Conservation (phyloP, 2,329 filamentous ascomycete species). For the Colletotrichum sp. region DNA sequence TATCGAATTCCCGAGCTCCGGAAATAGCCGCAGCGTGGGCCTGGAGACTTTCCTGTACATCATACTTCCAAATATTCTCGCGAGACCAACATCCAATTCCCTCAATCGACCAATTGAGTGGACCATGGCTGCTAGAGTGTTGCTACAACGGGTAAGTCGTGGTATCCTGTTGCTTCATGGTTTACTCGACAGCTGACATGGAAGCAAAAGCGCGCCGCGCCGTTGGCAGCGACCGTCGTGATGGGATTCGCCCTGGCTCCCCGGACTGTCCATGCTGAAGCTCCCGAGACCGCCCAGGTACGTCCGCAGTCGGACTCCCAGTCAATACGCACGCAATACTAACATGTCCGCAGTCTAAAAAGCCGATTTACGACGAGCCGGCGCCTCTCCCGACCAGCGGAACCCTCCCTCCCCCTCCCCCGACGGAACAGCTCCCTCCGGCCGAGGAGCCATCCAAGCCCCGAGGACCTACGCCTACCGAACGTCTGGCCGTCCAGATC, state of each 20-base stretch:
- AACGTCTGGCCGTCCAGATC: slow-evolving; percentile 85
- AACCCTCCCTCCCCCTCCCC: slow-evolving; percentile 33
- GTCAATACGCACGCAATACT: neutral
- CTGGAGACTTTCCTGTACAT: slow-evolving; percentile 15
- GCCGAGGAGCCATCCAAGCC: slow-evolving; percentile 31
- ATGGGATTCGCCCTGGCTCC: slow-evolving; percentile 54
- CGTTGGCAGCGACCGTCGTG: slow-evolving; percentile 58
- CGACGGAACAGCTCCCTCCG: slow-evolving; percentile 34
- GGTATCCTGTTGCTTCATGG: neutral
- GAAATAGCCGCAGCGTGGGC: slow-evolving; percentile 30
- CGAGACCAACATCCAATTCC: slow-evolving; percentile 23
- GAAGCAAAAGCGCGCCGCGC: slow-evolving; percentile 54
- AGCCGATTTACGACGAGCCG: slow-evolving; percentile 83
- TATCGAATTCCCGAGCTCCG: slow-evolving; percentile 28
- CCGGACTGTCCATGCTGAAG: slow-evolving; percentile 57
- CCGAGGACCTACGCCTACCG: slow-evolving; percentile 78
- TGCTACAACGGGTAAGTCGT: slow-evolving; percentile 58
- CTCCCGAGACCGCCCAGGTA: slow-evolving; percentile 33
- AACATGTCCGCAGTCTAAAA: slow-evolving; percentile 49
- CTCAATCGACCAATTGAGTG: slow-evolving; percentile 49
- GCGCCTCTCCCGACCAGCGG: slow-evolving; percentile 48
- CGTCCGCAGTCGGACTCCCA: neutral
- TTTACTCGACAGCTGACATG: neutral
- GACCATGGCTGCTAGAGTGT: slow-evolving; percentile 65
- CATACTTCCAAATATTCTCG: slow-evolving; percentile 25